Conservation (phyloP, 2,329 filamentous ascomycete species). For the Talaromyces sp. region DNA sequence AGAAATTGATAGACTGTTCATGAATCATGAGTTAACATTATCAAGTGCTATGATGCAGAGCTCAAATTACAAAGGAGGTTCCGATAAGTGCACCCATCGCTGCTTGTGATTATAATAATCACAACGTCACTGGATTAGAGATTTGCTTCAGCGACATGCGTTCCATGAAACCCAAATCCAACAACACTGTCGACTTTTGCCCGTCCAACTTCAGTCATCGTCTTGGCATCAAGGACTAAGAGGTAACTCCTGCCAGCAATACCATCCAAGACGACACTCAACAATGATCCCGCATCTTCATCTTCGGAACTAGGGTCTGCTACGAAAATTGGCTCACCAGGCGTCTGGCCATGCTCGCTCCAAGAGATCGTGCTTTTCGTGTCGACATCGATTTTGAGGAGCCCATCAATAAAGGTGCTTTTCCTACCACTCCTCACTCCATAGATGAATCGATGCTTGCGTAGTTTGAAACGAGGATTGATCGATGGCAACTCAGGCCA, state of each 20-base stretch:
- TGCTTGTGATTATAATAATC: neutral
- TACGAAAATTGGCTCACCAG: slow-evolving; percentile 56
- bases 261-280: slow-evolving; percentile 55
- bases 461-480: slow-evolving; percentile 45
- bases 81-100: neutral
- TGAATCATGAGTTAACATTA: neutral
- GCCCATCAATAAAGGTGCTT: slow-evolving; percentile 51
- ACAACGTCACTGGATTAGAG: neutral
- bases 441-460: slow-evolving; percentile 51
- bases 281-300: slow-evolving; percentile 54
- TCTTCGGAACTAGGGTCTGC: slow-evolving; percentile 13
- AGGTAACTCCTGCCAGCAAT: slow-evolving; percentile 50
- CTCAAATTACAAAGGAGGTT: neutral
- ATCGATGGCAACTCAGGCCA: slow-evolving; percentile 51
- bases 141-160: slow-evolving; percentile 31
- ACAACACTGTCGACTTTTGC: slow-evolving; percentile 50
- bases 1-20: neutral
- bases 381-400: slow-evolving; percentile 52
- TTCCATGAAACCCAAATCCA: slow-evolving; percentile 55
- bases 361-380: slow-evolving; percentile 43
- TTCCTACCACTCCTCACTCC: slow-evolving; percentile 45
- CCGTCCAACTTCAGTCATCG: slow-evolving; percentile 50
- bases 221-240: slow-evolving; percentile 50
- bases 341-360: slow-evolving; percentile 49
- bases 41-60: neutral